phyloP scores from a whole-genome alignment of 2,329 filamentous ascomycete species.

The Trichoderma afroharzianum region DNA sequence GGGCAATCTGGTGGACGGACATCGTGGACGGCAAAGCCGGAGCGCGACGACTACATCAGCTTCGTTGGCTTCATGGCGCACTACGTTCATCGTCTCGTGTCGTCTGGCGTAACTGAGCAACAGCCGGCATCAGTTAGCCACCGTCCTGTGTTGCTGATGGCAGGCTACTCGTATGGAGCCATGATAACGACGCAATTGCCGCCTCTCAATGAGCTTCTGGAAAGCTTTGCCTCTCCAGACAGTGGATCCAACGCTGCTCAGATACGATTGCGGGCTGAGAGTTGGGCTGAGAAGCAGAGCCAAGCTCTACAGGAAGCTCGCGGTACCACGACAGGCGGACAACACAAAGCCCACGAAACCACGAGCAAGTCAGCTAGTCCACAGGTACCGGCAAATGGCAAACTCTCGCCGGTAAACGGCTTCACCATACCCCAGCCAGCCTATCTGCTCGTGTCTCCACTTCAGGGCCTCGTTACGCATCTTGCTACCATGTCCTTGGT shows the following conservation, averaged over 20 bases:
- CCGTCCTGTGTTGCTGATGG: constrained; percentile 53
- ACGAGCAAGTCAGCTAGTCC: constrained; percentile 20
- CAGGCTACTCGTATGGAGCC: constrained; percentile 88
- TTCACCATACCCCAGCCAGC: constrained; percentile 41
- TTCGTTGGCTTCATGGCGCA: constrained; percentile 75
- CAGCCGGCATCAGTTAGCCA: not conserved
- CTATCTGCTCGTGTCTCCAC: constrained; percentile 66
- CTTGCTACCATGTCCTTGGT: constrained; percentile 60
- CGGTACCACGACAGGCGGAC: constrained; percentile 29
- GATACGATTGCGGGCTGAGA: constrained; percentile 65
- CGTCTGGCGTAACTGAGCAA: not conserved
- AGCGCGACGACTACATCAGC: constrained; percentile 77
- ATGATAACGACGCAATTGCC: constrained; percentile 74
- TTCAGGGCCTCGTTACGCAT: constrained; percentile 56
- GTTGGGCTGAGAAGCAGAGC: constrained; percentile 63
- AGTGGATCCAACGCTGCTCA: constrained; percentile 60
- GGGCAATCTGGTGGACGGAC: constrained; percentile 70
- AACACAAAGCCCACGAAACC: constrained; percentile 2
- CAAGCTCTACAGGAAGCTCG: constrained; percentile 39
- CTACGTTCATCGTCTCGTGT: constrained; percentile 62
- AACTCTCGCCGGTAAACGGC: constrained; percentile 31
- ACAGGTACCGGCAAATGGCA: constrained; percentile 22
- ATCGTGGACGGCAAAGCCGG: constrained; percentile 81
- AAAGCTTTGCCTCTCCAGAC: constrained; percentile 52
- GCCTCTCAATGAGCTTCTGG: constrained; percentile 55